These are phyloP conservation scores for Hypomontagnella monticulosa DNA, from an alignment of 495 filamentous ascomycete species.

Conservation along the genomic window DNA sequence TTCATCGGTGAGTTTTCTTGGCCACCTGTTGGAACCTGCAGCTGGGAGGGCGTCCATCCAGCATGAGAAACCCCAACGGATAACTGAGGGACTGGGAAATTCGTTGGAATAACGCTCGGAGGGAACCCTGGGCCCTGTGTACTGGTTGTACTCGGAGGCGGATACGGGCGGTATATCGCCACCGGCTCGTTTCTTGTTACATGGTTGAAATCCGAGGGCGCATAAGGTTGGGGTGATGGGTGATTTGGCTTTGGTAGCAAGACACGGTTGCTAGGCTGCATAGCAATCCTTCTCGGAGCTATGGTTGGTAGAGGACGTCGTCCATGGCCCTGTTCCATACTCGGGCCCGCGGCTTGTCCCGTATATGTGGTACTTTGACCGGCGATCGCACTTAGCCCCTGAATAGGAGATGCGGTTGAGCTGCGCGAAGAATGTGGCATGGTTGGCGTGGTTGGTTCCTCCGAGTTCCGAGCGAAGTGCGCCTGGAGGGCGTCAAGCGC, in stretches of 20 bases:
- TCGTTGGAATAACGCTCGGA: neutral
- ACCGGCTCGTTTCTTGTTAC: neutral
- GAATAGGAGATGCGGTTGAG: neutral
- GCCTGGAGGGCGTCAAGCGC: slow-evolving; percentile 43
- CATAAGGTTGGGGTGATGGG: slow-evolving; percentile 10
- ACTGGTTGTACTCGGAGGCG: neutral
- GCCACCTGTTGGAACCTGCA: neutral
- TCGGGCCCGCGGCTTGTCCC: neutral
- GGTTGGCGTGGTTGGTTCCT: slow-evolving; percentile 1
- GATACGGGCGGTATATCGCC: neutral
- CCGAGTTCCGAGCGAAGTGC: slow-evolving; percentile 31
- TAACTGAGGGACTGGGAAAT: neutral
- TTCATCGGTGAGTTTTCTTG: neutral
- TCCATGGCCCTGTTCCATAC: neutral
- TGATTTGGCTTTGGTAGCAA: neutral
- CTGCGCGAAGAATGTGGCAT: neutral
- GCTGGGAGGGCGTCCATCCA: neutral
- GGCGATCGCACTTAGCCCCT: neutral
- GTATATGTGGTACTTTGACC: neutral
- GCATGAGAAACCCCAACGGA: neutral
- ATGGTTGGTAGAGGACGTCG: neutral
- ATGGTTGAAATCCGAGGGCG: slow-evolving; percentile 1
- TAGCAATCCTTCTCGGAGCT: neutral
- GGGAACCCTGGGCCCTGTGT: neutral
- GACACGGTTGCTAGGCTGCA: neutral